Conservation (phyloP, 306 rosid species). For the Luffa acutangula region DNA sequence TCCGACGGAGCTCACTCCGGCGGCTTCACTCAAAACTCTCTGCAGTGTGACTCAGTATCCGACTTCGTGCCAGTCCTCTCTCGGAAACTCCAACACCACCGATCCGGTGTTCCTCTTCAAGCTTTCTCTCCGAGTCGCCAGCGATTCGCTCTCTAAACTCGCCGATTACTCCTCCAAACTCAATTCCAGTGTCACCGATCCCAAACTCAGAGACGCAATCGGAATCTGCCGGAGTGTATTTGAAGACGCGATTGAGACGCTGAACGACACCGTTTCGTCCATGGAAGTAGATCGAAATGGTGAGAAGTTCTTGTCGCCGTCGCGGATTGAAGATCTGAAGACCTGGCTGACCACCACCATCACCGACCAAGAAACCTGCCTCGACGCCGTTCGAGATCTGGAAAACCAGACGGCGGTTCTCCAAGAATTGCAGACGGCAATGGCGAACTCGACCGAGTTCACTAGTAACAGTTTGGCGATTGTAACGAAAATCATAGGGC, state of each 20-base stretch:
- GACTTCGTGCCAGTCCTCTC: conserved; percentile 44
- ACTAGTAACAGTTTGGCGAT: conserved; percentile 81
- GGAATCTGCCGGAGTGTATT: conserved; percentile 32
- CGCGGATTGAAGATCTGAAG: conserved; percentile 28
- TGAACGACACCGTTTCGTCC: conserved; percentile 50
- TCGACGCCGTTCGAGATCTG: conserved; percentile 54
- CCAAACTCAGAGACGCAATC: conserved; percentile 17
- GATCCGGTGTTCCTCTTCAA: conserved; percentile 56
- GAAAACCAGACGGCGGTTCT: conserved; percentile 12
- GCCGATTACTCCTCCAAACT: conserved; percentile 6
- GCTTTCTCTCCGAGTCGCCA: conserved; percentile 70
- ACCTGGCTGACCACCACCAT: conserved; percentile 75
- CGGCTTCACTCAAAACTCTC: conserved; percentile 53
- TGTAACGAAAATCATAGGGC: conserved; percentile 35
- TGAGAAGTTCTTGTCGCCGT: conserved; percentile 19
- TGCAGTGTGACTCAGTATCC: conserved; percentile 73
- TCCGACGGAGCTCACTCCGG: conserved; percentile 34
- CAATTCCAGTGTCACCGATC: conserved; percentile 12
- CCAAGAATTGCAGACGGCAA: conserved; percentile 9
- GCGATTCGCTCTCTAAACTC: conserved; percentile 41
- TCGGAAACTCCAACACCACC: conserved; percentile 43
- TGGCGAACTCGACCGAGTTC: conserved; percentile 62
- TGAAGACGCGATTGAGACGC: conserved; percentile 44
- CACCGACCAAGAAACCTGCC: conserved; percentile 73
- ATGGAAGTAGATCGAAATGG: conserved; percentile 16